Conservation (phyloP, 305 asterid genomes). For the Salvia sclarea region DNA sequence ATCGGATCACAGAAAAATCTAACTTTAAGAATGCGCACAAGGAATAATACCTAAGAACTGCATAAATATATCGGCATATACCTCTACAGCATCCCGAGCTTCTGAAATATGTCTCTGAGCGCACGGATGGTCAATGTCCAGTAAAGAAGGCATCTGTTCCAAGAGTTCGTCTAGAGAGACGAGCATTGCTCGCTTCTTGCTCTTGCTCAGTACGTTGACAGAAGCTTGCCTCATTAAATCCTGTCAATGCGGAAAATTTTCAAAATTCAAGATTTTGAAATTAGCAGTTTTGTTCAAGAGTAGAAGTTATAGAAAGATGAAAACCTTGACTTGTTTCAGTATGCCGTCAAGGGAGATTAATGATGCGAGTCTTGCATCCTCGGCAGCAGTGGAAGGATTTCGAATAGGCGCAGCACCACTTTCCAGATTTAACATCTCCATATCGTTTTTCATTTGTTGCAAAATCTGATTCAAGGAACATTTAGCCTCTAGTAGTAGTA, state of each 20-base stretch:
- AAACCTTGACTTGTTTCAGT: slow-evolving; percentile 91
- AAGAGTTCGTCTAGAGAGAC: slow-evolving; percentile 77
- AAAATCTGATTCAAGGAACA: slow-evolving; percentile 57
- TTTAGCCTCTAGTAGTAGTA: slow-evolving; percentile 7
- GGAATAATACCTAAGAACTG: neutral
- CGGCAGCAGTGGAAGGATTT: slow-evolving; percentile 94
- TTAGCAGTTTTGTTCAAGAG: slow-evolving; percentile 13
- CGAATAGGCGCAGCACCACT: slow-evolving; percentile 78
- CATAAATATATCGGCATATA: slow-evolving; percentile 42
- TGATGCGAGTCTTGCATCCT: slow-evolving; percentile 98
- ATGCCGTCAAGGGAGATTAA: slow-evolving; percentile 90
- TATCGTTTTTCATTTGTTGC: slow-evolving; percentile 90
- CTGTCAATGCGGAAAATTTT: slow-evolving; percentile 47
- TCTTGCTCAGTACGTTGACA: slow-evolving; percentile 60
- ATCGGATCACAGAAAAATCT: slow-evolving; percentile 16
- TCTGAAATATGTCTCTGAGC: slow-evolving; percentile 85
- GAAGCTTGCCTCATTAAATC: slow-evolving; percentile 81
- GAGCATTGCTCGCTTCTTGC: slow-evolving; percentile 79
- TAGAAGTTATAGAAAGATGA: slow-evolving; percentile 27
- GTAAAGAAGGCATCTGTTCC: slow-evolving; percentile 92
- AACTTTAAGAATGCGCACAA: neutral
- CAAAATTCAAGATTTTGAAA: slow-evolving; percentile 15
- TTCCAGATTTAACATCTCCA: slow-evolving; percentile 69
- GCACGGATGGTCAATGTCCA: slow-evolving; percentile 93
- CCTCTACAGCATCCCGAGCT: slow-evolving; percentile 85